Evolutionary conservation across 169 alveolate species (phyloP).

Genomic region (Plasmodium sp.): DNA sequence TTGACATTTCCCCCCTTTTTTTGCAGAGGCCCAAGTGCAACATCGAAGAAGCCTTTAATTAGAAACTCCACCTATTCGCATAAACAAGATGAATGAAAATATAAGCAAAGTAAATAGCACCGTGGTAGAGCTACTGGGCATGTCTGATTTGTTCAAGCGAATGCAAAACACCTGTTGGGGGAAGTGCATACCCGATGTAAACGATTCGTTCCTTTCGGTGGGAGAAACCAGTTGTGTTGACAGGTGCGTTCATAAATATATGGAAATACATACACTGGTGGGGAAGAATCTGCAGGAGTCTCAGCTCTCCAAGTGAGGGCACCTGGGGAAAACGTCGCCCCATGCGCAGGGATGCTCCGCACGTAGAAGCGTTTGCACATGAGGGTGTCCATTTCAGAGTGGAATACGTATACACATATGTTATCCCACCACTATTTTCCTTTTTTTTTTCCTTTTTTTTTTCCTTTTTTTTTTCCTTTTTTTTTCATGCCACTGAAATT

Average conservation of each 20-base stretch:
- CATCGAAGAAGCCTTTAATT: background rate
- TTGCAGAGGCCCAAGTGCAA: background rate
- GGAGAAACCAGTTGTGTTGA: conserved; percentile 88
- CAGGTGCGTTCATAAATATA: conserved; percentile 85
- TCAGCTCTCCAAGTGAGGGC: conserved; percentile 22
- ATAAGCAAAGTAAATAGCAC: conserved; percentile 80
- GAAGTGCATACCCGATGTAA: conserved; percentile 83
- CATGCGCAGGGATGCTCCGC: background rate
- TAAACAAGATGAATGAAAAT: conserved; percentile 40
- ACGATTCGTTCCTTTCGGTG: conserved; percentile 78
- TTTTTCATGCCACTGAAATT: background rate
- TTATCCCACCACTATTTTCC: background rate
- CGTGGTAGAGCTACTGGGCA: conserved; percentile 86
- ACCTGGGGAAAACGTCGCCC: background rate
- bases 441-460: background rate
- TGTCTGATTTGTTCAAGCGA: conserved; percentile 86
- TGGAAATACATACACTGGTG: conserved; percentile 68
- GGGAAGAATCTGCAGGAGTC: conserved; percentile 69
- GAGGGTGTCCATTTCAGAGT: background rate
- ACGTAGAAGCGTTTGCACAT: background rate
- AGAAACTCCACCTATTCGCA: background rate
- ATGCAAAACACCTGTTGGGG: conserved; percentile 86
- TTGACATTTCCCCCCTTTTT: background rate
- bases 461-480: background rate
- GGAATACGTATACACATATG: background rate